A percentile compares a stretch with the other conserved stretches of the same genome.
These are phyloP conservation scores for Ceraceosorus guamensis DNA, from an alignment of 1,284 basidiomycete species.

Conservation along the genomic window DNA sequence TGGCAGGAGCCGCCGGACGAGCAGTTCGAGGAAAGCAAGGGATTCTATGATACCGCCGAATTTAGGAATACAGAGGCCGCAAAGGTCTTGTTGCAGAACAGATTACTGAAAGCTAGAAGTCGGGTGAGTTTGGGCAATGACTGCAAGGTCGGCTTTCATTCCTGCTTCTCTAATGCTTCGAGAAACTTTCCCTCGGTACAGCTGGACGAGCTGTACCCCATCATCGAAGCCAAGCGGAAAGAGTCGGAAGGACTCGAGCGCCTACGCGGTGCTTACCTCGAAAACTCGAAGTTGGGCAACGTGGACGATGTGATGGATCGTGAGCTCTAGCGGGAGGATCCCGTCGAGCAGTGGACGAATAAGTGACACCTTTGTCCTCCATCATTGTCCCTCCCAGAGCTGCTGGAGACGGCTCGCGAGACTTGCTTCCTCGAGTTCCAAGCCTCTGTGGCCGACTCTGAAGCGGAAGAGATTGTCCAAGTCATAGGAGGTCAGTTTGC, in stretches of 20 bases:
- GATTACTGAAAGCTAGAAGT: not conserved
- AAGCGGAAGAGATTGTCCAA: slow-evolving; percentile 17
- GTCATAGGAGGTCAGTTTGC: slow-evolving; percentile 17
- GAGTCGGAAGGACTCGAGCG: slow-evolving; percentile 24
- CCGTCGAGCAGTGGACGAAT: too few relatives aligned
- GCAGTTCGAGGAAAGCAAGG: not conserved
- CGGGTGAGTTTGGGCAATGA: not conserved
- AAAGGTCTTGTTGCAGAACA: not conserved
- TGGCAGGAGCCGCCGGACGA: not conserved
- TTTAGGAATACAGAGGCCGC: not conserved
- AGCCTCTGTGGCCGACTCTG: slow-evolving; percentile 15
- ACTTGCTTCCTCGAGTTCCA: slow-evolving; percentile 19
- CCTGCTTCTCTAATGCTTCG: too few relatives aligned
- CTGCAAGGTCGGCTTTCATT: too few relatives aligned
- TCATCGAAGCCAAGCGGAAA: slow-evolving; percentile 17
- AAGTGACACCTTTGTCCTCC: too few relatives aligned
- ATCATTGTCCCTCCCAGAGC: too few relatives aligned
- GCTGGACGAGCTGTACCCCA: slow-evolving; percentile 21
- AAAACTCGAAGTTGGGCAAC: slow-evolving; percentile 20
- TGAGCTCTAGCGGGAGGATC: too few relatives aligned
- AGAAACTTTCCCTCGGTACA: not conserved
- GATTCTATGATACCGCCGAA: not conserved
- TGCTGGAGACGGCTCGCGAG: too few relatives aligned
- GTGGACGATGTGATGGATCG: slow-evolving; percentile 29
- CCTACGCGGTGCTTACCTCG: slow-evolving; percentile 22